A percentile compares a stretch with the other conserved stretches of the same genome.
Conservation (phyloP, 805 yeast species). For the Lipomyces kockii region DNA sequence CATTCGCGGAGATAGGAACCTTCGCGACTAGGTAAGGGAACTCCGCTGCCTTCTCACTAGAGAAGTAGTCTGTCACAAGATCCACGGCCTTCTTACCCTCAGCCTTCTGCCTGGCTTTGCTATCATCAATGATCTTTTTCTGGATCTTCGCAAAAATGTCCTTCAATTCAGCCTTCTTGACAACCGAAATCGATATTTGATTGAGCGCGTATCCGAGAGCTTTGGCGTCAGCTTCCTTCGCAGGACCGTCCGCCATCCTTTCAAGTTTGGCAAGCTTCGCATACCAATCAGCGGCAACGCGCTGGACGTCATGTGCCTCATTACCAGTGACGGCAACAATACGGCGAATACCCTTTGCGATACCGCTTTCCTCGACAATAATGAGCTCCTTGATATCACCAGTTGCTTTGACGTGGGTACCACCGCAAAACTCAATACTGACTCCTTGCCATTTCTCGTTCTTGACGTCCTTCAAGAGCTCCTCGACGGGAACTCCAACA, state of each 20-base stretch:
- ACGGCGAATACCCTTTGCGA: conserved; percentile 98
- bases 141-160: conserved; percentile 77
- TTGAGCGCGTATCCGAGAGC: conserved; percentile 83
- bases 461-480: conserved; percentile 69
- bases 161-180: conserved; percentile 76
- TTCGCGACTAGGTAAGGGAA: conserved; percentile 63
- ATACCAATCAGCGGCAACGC: conserved; percentile 74
- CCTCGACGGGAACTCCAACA: conserved; percentile 88
- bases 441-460: conserved; percentile 74
- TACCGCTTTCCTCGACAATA: conserved; percentile 92
- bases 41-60: conserved; percentile 52
- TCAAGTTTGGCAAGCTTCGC: conserved; percentile 62
- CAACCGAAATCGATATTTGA: conserved; percentile 77
- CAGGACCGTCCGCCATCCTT: conserved; percentile 69
- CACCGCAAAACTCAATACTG: conserved; percentile 98
- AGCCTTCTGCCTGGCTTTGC: conserved; percentile 84
- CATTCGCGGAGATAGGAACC: conserved; percentile 74
- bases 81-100: conserved; percentile 83
- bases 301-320: conserved; percentile 88
- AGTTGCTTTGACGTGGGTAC: conserved; percentile 93
- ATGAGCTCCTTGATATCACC: conserved; percentile 92
- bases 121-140: conserved; percentile 84
- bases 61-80: conserved; percentile 71
- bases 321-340: conserved; percentile 95
- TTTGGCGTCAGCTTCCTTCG: conserved; percentile 81